Evolutionary conservation across 2,329 filamentous ascomycete species (phyloP), one percentile per base, ranked within the genome.

Genomic region (Berkeleyomyces basicola): DNA sequence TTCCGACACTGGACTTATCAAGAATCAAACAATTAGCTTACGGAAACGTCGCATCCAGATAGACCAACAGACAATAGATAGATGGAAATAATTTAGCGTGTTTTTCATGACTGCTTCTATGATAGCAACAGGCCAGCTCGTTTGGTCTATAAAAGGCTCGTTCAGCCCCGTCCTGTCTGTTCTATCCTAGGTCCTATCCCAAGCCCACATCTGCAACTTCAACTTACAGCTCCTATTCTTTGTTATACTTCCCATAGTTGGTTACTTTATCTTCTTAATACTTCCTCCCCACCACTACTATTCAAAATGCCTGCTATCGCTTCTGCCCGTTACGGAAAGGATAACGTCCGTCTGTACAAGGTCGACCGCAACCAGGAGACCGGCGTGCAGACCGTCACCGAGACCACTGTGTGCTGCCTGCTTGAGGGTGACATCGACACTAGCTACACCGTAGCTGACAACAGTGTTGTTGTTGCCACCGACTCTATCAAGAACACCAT

Each of bases 401-500:
- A 99, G 76, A 95, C 96, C 86, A 96, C 90, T 47, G 88, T 99
- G 69, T 88, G 88, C 76, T 90, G 90, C 66, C 80, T 97, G 60
- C 82, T 99, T 39, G 90, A 97, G 77, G 93, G 93, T 68, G 87
- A 90, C 65, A 96, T 99, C 69, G 88, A 93, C 62, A 82, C 70
- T 66, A 95, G 89, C 67, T 99, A 96, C 80, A 99, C 92, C 66
- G 75, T 82, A 71, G 92, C 90, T 69, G 91, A 99, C 78, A 99
- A 99, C 80, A 88, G 86, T 70, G 88, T 95, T 67, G 84, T 99
- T 64, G 92, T 99, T 65, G 90, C 93, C 67, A 99, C 93, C 65
- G 93, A 99, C 75, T 92, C 90, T 36, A 95, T 97, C 77, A 99
- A 99, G 79, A 96, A 99, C 77, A 97, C 88, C 69, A 85, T 88